Base-by-base conservation (phyloP, 2,329 filamentous ascomycete genomes). In the Rosellinia necatrix region DNA sequence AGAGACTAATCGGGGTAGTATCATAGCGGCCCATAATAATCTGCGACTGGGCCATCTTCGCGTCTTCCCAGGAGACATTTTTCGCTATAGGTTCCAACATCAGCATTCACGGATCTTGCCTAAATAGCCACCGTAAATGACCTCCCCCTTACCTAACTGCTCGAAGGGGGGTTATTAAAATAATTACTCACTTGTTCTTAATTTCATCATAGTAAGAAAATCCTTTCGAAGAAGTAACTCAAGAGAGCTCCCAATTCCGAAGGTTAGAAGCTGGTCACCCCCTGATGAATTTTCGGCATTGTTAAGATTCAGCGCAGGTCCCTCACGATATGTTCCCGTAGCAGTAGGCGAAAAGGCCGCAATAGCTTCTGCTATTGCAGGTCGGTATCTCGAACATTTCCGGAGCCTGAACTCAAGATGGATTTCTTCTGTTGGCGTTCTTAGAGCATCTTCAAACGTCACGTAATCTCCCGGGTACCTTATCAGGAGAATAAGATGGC, bases 401-500 rank as follows among this genome's bases (percentile, higher is more conserved):
- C 90, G 89, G 21, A 94, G 78, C 6, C 85, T 81, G 68, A 92
- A 87, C 3, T 79, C 75, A 61, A 67, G 61, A 15, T 73, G 71
- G 40, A 66, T 71, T 54, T 66, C 69, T 43, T 64, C 61, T 34
- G 69, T 67, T 52, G 78, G 68, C 50, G 75, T 70, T 0, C 71
- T 67, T 12, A 82, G 68, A 8, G 89, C 69, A 0, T 81, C 69
- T 13, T 87, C 80, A 44, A 89, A 74, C 3, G 76, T 74, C 27
- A 77, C 78, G 70, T 96, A 96, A 0, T 76, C 78, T n/a, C 72
- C 70, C 0, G 78, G 74, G 61, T 89, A 89, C 30, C 81, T 81
- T 38, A 94, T 80, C 19, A 96, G 76, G 4, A 96, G 76, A 4
- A 93, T 81, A 34, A 96, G 71, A 66, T 93, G 92, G 29, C 92